Evolutionary conservation across 2,329 filamentous ascomycete genomes (phyloP).

Genomic region (Aspergillus novofumigatus): DNA sequence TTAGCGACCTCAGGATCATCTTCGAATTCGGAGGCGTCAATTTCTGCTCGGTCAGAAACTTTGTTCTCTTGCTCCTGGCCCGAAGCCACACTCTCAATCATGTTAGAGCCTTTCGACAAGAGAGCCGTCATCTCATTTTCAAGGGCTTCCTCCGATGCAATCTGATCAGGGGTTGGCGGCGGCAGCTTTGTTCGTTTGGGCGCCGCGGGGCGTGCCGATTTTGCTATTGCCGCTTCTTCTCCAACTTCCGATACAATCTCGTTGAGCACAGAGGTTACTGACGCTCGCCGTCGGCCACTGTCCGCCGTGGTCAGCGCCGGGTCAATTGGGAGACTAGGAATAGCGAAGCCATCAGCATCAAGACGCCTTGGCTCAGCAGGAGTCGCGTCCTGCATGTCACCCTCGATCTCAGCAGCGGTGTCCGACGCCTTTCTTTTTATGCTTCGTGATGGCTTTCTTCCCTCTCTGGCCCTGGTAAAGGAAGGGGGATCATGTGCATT

Average conservation of each 20-base stretch:
- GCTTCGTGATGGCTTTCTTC: constrained; percentile 50
- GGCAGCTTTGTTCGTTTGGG: constrained; percentile 35
- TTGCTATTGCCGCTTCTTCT: constrained; percentile 15
- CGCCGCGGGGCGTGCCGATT: constrained; percentile 28
- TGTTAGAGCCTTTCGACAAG: constrained; percentile 44
- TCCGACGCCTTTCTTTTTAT: constrained; percentile 31
- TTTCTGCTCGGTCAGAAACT: constrained; percentile 53
- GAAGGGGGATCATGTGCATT: constrained; percentile 77
- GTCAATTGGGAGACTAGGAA: constrained; percentile 51
- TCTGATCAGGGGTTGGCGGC: constrained; percentile 56
- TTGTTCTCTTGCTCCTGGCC: constrained; percentile 34
- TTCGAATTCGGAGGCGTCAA: constrained; percentile 78
- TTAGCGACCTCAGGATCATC: constrained; percentile 83
- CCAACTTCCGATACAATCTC: constrained; percentile 21
- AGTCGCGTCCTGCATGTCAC: constrained; percentile 38
- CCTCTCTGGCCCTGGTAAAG: constrained; percentile 58
- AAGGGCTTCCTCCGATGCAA: constrained; percentile 56
- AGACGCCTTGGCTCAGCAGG: constrained; percentile 37
- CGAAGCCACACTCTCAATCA: constrained; percentile 27
- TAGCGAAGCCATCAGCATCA: constrained; percentile 66
- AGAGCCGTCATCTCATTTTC: constrained; percentile 68
- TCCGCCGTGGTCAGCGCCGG: constrained; percentile 34
- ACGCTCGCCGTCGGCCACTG: constrained; percentile 14
- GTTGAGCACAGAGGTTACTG: constrained; percentile 18
- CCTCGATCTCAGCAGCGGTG: constrained; percentile 42